Evolutionary conservation across 169 alveolate genomes (phyloP).

Genomic region (Eimeria tenella): DNA sequence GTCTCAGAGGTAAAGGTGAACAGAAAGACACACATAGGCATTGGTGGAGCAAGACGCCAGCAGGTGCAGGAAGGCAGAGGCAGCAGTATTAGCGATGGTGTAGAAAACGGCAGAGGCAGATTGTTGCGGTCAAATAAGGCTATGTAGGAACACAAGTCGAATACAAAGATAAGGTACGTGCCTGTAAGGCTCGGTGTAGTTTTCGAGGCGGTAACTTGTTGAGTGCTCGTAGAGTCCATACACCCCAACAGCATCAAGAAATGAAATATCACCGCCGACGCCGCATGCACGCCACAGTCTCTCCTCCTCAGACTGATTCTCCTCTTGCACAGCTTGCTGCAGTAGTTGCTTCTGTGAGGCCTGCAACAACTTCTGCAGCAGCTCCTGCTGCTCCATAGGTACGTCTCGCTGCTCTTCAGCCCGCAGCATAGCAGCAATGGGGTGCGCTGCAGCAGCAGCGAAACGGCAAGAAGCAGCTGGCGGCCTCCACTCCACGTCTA

Average conservation of each 20-base stretch:
- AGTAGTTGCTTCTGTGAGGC: neutral
- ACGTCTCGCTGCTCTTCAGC: constrained; percentile 14
- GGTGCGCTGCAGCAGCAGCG: constrained; percentile 11
- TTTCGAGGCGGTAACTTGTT: neutral
- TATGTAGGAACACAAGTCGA: neutral
- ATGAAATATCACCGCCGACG: neutral
- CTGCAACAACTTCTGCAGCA: neutral
- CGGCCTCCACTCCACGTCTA: neutral
- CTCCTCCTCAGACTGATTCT: neutral
- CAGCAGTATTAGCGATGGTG: neutral
- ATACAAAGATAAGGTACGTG: neutral
- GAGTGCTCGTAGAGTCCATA: constrained; percentile 3
- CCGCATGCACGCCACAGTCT: neutral
- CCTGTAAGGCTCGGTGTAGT: constrained; percentile 8
- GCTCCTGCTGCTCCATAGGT: neutral
- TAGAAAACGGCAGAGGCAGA: neutral
- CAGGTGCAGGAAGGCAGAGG: neutral
- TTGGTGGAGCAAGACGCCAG: neutral
- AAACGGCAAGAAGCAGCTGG: neutral
- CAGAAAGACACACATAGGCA: neutral
- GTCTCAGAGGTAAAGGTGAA: neutral
- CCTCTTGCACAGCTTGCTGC: neutral
- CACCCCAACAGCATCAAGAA: neutral
- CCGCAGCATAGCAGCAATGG: neutral
- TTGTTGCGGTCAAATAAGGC: neutral